A percentile compares a stretch with the other conserved stretches of the same genome.
These are phyloP conservation scores for Vaucheria bursata DNA, from an alignment of 352 stramenopile species.

Conservation along the genomic window DNA sequence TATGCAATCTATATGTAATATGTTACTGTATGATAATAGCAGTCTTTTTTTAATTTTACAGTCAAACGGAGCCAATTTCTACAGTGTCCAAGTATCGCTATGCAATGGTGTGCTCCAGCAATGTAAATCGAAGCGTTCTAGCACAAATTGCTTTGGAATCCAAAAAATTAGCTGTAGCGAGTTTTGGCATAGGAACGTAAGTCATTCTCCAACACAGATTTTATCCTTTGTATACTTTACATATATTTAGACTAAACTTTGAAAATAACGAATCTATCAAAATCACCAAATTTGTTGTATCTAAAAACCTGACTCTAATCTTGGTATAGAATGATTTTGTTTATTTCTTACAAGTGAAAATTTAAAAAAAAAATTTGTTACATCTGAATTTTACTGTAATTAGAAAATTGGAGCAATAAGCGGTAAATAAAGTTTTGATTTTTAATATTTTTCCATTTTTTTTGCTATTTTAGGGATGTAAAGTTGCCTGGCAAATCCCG, in stretches of 20 bases:
- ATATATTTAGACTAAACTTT: too few species aligned
- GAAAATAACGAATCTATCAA: neutral
- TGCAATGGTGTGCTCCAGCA: conserved; percentile 44
- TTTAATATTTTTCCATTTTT: neutral
- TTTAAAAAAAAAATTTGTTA: neutral
- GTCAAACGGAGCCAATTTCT: neutral
- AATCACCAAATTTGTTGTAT: neutral
- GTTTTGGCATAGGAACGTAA: conserved; percentile 38
- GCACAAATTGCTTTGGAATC: conserved; percentile 29
- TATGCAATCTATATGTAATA: too few species aligned
- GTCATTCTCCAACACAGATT: conserved; percentile 10
- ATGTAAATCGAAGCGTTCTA: conserved; percentile 45
- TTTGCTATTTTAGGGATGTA: conserved; percentile 17
- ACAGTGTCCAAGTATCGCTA: conserved; percentile 8
- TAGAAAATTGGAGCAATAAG: neutral
- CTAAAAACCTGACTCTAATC: neutral
- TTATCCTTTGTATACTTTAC: too few species aligned
- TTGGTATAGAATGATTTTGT: neutral
- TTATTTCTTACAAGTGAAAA: neutral
- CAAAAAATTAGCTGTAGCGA: conserved; percentile 27
- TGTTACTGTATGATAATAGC: too few species aligned
- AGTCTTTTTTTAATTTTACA: neutral
- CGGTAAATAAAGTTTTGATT: neutral
- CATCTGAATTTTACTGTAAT: neutral
- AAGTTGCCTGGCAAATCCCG: conserved; percentile 40